Evolutionary conservation across 495 filamentous ascomycete species (phyloP).

Genomic region (Chaetomidium leptoderma): DNA sequence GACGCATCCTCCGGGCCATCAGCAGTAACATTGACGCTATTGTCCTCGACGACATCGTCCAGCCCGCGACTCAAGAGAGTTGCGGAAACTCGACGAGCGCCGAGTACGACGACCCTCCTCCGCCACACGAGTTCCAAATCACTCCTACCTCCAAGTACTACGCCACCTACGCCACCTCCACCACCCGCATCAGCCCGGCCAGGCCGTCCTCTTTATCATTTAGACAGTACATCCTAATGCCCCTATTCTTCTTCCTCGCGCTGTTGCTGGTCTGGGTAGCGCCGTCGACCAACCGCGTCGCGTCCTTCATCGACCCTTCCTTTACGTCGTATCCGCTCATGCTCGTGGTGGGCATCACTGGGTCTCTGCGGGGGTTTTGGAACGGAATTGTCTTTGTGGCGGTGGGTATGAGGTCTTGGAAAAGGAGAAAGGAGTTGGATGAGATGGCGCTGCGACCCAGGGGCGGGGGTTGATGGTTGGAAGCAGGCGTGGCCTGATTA

Average conservation of each 20-base stretch:
- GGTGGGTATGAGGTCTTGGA: slow-evolving; percentile 40
- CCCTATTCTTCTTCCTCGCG: slow-evolving; percentile 46
- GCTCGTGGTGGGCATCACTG: slow-evolving; percentile 38
- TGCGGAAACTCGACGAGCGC: slow-evolving; percentile 18
- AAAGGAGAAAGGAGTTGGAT: slow-evolving; percentile 22
- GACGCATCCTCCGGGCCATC: slow-evolving; percentile 37
- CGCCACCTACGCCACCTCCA: background rate
- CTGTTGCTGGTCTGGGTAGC: slow-evolving; percentile 45
- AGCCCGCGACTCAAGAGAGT: slow-evolving; percentile 6
- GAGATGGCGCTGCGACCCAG: slow-evolving; percentile 10
- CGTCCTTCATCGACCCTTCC: slow-evolving; percentile 35
- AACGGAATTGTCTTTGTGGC: slow-evolving; percentile 46
- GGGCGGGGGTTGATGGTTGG: background rate
- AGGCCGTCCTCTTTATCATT: slow-evolving; percentile 37
- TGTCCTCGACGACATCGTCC: slow-evolving; percentile 25
- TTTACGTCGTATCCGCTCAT: slow-evolving; percentile 38
- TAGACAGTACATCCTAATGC: slow-evolving; percentile 47
- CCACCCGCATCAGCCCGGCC: background rate
- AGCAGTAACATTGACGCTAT: slow-evolving; percentile 24
- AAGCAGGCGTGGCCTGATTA: too few species aligned
- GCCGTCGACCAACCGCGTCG: slow-evolving; percentile 39
- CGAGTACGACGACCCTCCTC: slow-evolving; percentile 5
- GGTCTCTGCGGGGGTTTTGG: slow-evolving; percentile 47
- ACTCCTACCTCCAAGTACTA: background rate
- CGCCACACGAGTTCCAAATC: background rate